Base-by-base conservation (phyloP, 2,329 filamentous ascomycete genomes). In the Seiridium cupressi region DNA sequence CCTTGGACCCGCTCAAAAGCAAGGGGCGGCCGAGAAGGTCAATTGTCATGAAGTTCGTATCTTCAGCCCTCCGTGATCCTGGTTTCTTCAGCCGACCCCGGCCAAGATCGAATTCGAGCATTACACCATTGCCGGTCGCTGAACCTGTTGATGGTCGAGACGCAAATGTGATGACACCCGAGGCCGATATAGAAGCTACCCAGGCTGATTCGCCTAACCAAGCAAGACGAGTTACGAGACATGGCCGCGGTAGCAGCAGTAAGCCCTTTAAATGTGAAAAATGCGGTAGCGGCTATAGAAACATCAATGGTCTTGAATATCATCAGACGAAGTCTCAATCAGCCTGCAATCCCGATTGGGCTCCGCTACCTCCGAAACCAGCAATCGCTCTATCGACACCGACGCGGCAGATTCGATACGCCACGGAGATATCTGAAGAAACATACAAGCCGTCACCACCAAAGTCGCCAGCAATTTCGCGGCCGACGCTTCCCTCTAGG, bases 231-330 rank as follows among this genome's bases (percentile, higher is more conserved):
- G 35, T 32, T 26, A 11, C 26, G 13, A 10, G n/a, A 35, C 47
- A 34, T 36, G 49, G 49, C 5, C 49, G 49, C 6, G 49, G 10
- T 3, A 7, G 34, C 34, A 36, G 59, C 38, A 18, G 63, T 13
- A 72, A 73, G 35, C 64, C 72, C 1, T 85, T 74, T 65, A 74
- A 71, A 26, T 87, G 84, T 62, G 77, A 83, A 8, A 82, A 78
- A 48, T 87, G 84, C 61, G 79, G 79, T 8, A 79, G 77, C 3
- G 73, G 70, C 9, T 87, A 84, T 83, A 86, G 85, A 69, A 87
- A 87, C 56, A 76, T 82, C 40, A 74, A 84, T 51, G 84, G 84
- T 0, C 73, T 87, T 13, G 83, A 85, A 55, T 87, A 87, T 66
- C 84, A 87, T 62, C 70, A 81, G 11, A 80, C 79, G 40, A 86